These are phyloP conservation scores for Pseudogymnoascus sp. DNA, from an alignment of 2,329 filamentous ascomycete genomes.

Conservation along the genomic window DNA sequence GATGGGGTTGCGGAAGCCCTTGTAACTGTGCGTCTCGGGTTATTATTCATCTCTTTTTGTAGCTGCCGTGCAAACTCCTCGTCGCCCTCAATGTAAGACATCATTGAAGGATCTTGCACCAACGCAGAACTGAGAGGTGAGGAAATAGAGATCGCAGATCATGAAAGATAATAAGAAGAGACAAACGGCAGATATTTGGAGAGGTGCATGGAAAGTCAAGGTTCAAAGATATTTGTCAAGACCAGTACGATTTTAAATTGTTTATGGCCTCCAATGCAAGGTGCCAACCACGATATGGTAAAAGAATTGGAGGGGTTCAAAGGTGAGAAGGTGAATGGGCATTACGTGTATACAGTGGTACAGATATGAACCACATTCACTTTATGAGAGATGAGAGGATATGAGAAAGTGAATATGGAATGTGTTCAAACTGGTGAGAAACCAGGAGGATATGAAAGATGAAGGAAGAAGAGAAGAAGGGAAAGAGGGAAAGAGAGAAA, in stretches of 20 bases:
- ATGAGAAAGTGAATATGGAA: neutral
- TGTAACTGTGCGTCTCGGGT: conserved; percentile 6
- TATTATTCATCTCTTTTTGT: neutral
- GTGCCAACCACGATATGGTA: neutral
- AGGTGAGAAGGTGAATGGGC: neutral
- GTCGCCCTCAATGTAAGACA: neutral
- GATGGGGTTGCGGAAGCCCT: neutral
- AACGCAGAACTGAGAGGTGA: neutral
- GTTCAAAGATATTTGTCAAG: neutral
- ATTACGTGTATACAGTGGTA: neutral
- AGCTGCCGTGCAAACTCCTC: neutral
- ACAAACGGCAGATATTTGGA: neutral
- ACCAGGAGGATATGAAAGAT: neutral
- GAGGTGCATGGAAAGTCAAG: neutral
- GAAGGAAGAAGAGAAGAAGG: no score
- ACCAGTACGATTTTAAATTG: neutral
- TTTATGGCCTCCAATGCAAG: neutral
- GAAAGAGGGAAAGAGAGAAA: neutral
- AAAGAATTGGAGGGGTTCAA: neutral
- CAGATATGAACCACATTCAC: neutral
- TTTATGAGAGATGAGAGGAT: neutral
- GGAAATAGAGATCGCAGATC: neutral
- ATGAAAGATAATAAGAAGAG: neutral
- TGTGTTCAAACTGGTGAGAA: neutral
- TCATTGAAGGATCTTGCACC: neutral